phyloP scores from a whole-genome alignment of 495 filamentous ascomycete species.

The Astrothelium macrocarpum region DNA sequence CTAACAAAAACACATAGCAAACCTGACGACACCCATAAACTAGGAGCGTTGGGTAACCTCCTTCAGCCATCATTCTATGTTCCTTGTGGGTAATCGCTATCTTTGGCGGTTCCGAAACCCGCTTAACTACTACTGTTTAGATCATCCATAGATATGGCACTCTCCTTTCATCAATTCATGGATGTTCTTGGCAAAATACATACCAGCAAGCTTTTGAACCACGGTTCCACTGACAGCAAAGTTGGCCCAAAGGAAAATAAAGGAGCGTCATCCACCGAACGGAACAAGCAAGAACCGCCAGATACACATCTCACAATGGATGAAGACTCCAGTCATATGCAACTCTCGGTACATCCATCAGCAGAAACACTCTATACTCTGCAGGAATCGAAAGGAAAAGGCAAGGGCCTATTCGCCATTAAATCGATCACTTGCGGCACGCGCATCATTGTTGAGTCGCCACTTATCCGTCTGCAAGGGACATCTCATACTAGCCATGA shows the following conservation, averaged over 20 bases:
- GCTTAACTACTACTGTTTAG: too few relatives aligned
- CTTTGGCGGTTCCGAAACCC: too few relatives aligned
- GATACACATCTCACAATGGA: neutral
- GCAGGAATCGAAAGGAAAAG: slow-evolving; percentile 7
- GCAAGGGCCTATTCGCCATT: slow-evolving; percentile 13
- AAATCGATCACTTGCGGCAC: slow-evolving; percentile 11
- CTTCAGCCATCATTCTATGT: too few relatives aligned
- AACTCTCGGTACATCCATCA: neutral
- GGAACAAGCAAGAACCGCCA: neutral
- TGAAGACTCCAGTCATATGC: neutral
- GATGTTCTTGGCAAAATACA: neutral
- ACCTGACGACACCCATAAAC: too few relatives aligned
- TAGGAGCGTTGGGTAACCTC: too few relatives aligned
- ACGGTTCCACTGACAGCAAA: neutral
- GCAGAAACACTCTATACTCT: neutral
- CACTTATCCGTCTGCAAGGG: slow-evolving; percentile 53
- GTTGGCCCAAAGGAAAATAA: neutral
- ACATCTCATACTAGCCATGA: slow-evolving; percentile 35
- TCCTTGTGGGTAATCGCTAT: too few relatives aligned
- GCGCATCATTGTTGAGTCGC: slow-evolving; percentile 58
- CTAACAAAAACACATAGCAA: too few relatives aligned
- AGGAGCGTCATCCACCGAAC: neutral
- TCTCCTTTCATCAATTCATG: neutral
- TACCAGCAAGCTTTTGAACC: neutral
- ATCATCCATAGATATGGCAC: neutral